Evolutionary conservation across 2,329 filamentous ascomycete genomes (phyloP), one percentile per base, ranked within the genome.

Genomic region (Cercospora citrullina): DNA sequence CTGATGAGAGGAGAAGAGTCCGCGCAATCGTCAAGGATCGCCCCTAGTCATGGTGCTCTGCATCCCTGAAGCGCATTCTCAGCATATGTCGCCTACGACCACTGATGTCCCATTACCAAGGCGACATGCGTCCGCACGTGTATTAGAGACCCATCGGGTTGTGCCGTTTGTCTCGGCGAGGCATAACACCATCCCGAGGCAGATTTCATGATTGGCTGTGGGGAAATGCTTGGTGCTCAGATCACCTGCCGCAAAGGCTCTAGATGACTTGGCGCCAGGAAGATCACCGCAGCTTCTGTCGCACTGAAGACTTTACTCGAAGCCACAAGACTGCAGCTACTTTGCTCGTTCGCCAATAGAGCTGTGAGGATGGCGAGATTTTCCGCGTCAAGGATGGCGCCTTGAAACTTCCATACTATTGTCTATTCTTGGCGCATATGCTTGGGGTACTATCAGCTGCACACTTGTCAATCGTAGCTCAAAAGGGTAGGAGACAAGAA

Each of bases 1-100:
- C 85, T 51, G 92, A 94, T 66, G 93, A 96, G 81, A 88, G 91
- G 77, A 85, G 84, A 72, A 87, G 87, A 75, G 91, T 91, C 9
- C 87, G 93, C 76, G 88, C 83, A 5, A 71, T 77, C 33, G 67
- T 76, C 18, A 71, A 71, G 60, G 72, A 72, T 63, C 57, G 39
- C 10, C 28, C 62, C 33, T 61, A 61, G 59, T 16, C 33, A 23
- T 26, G 18, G 45, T 26, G 45, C 21, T 51, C 12, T 23, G 21
- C 21, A 51, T 23, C 18, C 18, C 45, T 12, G 9, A 31, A 26
- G 31, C 36, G 21, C 36, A 28, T 30, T 58, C 53, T 30, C 53
- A 30, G 7, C 53, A 51, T 14, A 23, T 51, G 45, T 7, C 18
- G 21, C 18, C 45, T 23, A 51, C 21, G 45, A 51, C 21, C 45